phyloP scores from a whole-genome alignment of 352 stramenopile genomes.

The Pythium inflatum region DNA sequence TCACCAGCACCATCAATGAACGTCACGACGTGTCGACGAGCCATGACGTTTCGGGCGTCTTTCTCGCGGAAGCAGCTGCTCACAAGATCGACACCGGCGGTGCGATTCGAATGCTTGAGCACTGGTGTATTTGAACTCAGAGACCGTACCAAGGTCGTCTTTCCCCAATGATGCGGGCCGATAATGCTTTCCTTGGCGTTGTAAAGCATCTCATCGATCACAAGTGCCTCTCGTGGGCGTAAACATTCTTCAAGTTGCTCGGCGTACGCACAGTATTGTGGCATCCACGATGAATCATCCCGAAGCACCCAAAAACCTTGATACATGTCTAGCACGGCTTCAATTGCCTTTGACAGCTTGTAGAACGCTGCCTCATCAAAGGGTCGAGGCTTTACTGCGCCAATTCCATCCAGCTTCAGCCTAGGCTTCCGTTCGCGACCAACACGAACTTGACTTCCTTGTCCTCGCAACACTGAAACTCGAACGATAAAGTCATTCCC shows the following conservation, averaged over 20 bases:
- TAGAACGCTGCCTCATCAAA: neutral
- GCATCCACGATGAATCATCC: neutral
- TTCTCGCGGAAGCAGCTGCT: neutral
- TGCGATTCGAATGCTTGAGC: neutral
- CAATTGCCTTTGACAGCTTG: neutral
- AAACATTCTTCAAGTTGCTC: neutral
- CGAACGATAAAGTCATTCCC: neutral
- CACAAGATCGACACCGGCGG: conserved; percentile 2
- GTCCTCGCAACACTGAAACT: neutral
- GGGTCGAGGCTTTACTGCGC: neutral
- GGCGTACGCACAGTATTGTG: neutral
- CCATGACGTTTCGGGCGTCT: neutral
- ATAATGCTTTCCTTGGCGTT: neutral
- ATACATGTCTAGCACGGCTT: neutral
- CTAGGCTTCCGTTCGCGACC: neutral
- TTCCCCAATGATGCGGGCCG: conserved; percentile 3
- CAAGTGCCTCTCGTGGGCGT: neutral
- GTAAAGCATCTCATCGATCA: conserved; percentile 2
- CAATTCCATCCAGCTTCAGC: neutral
- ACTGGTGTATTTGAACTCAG: neutral
- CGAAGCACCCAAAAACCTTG: neutral
- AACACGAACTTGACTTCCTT: neutral
- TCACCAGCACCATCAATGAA: conserved; percentile 10
- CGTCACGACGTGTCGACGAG: conserved; percentile 5
- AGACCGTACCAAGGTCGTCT: conserved; percentile 13